A percentile compares a stretch with the other conserved stretches of the same genome.
These are phyloP conservation scores for Neopestalotiopsis rosae DNA, from an alignment of 2,329 filamentous ascomycete species.

Conservation along the genomic window DNA sequence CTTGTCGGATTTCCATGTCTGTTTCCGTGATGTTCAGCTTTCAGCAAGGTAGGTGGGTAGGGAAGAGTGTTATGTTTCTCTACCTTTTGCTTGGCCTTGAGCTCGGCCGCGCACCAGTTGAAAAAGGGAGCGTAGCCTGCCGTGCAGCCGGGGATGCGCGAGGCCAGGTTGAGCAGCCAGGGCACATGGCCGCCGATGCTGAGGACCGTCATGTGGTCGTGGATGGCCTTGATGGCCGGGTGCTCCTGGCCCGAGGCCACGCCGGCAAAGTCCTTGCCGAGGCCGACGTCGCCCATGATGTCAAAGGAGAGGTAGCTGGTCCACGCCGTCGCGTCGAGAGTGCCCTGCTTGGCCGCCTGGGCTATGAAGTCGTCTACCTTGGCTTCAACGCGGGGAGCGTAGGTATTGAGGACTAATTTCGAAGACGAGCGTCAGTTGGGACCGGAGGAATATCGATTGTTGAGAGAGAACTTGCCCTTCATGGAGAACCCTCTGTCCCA, in stretches of 20 bases:
- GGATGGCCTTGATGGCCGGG: slow-evolving; percentile 9
- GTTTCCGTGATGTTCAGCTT: not conserved
- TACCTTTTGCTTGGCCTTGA: not conserved
- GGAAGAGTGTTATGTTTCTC: too few relatives aligned
- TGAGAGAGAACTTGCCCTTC: not conserved
- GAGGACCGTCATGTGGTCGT: slow-evolving; percentile 11
- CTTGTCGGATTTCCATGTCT: not conserved
- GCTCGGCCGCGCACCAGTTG: slow-evolving; percentile 10
- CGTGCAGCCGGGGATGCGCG: slow-evolving; percentile 6
- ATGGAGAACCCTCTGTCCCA: slow-evolving; percentile 15
- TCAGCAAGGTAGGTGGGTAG: too few relatives aligned
- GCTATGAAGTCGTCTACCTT: slow-evolving; percentile 9
- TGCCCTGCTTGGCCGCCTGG: not conserved
- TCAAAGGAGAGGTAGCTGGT: slow-evolving; percentile 15
- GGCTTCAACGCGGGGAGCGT: not conserved
- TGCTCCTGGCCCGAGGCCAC: slow-evolving; percentile 3
- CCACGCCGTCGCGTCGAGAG: slow-evolving; percentile 15
- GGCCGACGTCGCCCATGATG: slow-evolving; percentile 16
- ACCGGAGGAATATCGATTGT: too few relatives aligned
- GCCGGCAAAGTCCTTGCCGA: slow-evolving; percentile 13
- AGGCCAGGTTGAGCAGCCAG: slow-evolving; percentile 15
- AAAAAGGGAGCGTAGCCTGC: not conserved
- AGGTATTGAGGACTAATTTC: slow-evolving; percentile 5
- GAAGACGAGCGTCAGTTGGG: not conserved
- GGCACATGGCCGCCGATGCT: slow-evolving; percentile 12